Evolutionary conservation across 495 filamentous ascomycete species (phyloP).

Genomic region (Diplogelasinospora grovesii): DNA sequence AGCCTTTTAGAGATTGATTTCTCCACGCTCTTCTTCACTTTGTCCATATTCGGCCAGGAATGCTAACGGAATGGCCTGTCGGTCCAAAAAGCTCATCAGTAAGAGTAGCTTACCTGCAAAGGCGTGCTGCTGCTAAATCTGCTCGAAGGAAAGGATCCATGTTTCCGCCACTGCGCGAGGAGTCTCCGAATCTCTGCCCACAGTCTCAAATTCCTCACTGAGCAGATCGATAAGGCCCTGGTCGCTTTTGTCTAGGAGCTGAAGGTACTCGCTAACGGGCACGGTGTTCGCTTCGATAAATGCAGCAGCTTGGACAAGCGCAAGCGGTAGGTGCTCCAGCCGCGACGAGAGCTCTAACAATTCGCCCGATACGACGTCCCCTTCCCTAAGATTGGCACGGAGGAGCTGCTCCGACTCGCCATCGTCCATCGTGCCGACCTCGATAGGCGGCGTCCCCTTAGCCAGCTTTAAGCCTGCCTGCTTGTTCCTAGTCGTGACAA

Average conservation of each 20-base stretch:
- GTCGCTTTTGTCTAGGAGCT: slow-evolving; percentile 19
- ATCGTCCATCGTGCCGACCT: slow-evolving; percentile 25
- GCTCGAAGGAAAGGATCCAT: slow-evolving; percentile 30
- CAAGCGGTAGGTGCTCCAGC: slow-evolving; percentile 36
- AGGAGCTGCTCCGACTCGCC: slow-evolving; percentile 14
- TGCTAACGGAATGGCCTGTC: slow-evolving; percentile 30
- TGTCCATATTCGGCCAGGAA: slow-evolving; percentile 21
- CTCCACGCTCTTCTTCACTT: background rate
- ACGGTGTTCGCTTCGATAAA: slow-evolving; percentile 35
- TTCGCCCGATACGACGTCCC: background rate
- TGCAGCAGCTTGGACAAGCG: slow-evolving; percentile 38
- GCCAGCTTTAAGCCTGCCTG: slow-evolving; percentile 16
- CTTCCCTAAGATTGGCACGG: background rate
- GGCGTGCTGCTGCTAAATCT: slow-evolving; percentile 26
- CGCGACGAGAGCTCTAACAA: slow-evolving; percentile 21
- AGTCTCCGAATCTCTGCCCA: slow-evolving; percentile 18
- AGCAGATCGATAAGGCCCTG: slow-evolving; percentile 18
- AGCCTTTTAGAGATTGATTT: slow-evolving; percentile 23
- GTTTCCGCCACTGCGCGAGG: slow-evolving; percentile 24
- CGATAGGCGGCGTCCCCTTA: slow-evolving; percentile 4
- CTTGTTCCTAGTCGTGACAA: slow-evolving; percentile 34
- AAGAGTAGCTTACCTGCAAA: slow-evolving; percentile 35
- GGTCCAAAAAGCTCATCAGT: slow-evolving; percentile 37
- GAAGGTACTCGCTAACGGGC: slow-evolving; percentile 20
- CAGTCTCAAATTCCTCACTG: slow-evolving; percentile 10